Conservation (phyloP, 1,284 basidiomycete species). For the Trichosporon faecale region DNA sequence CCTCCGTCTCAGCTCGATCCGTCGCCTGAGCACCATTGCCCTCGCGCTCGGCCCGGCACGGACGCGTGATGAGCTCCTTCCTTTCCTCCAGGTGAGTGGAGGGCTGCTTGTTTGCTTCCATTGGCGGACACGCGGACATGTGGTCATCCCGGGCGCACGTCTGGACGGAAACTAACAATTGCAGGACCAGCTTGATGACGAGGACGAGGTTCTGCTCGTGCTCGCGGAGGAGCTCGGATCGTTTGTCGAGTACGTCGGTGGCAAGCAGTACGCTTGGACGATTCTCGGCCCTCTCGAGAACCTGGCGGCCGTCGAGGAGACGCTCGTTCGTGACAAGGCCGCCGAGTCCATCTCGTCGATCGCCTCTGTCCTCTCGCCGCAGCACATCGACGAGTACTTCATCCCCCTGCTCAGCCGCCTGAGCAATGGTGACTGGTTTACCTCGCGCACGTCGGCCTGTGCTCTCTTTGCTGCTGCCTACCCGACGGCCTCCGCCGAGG, state of each 20-base stretch:
- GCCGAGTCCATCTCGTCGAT: constrained; percentile 95
- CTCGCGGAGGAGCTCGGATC: constrained; percentile 92
- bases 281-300: constrained; percentile 92
- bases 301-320: constrained; percentile 95
- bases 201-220: constrained; percentile 96
- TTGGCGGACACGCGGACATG: background rate
- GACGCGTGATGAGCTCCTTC: constrained; percentile 91
- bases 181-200: constrained; percentile 96
- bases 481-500: constrained; percentile 65
- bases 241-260: constrained; percentile 93
- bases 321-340: constrained; percentile 97
- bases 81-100: constrained; percentile 65
- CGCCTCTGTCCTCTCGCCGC: constrained; percentile 69
- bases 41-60: constrained; percentile 94
- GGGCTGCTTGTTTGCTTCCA: background rate
- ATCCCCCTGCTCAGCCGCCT: constrained; percentile 88
- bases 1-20: constrained; percentile 92
- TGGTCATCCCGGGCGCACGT: background rate
- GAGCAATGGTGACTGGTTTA: constrained; percentile 97
- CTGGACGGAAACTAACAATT: background rate
- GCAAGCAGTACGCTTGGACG: constrained; percentile 80
- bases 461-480: constrained; percentile 94
- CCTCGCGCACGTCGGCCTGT: constrained; percentile 93
- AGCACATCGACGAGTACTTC: constrained; percentile 86
- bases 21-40: constrained; percentile 97